Conservation (phyloP, 1,284 basidiomycete species). For the Golubevia pallescens region DNA sequence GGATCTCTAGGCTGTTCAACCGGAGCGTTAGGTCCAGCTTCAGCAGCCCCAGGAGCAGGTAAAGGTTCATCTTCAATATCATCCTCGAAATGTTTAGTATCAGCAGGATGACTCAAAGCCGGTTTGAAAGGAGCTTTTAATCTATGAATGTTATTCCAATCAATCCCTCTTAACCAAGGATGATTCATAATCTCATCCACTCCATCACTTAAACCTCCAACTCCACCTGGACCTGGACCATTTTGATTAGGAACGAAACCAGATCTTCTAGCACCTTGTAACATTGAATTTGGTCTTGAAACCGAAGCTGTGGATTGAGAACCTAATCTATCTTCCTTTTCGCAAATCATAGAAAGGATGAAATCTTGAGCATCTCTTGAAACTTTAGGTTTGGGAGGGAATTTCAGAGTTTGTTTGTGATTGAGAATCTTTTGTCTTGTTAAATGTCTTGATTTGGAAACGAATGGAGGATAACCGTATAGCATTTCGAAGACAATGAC, state of each 20-base stretch:
- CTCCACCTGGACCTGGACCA: conserved; percentile 64
- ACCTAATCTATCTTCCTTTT: conserved; percentile 89
- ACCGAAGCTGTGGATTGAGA: conserved; percentile 74
- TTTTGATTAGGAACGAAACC: conserved; percentile 71
- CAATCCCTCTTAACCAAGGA: conserved; percentile 51
- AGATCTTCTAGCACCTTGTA: conserved; percentile 76
- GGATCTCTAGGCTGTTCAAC: conserved; percentile 83
- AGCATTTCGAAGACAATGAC: conserved; percentile 74
- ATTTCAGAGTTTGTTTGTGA: conserved; percentile 85
- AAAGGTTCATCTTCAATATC: conserved; percentile 87
- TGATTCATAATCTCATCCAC: conserved; percentile 83
- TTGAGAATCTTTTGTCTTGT: conserved; percentile 70
- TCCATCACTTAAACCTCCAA: conserved; percentile 70
- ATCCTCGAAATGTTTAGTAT: conserved; percentile 67
- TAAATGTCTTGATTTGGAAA: conserved; percentile 55
- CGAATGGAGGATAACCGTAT: conserved; percentile 78
- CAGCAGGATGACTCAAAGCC: conserved; percentile 69
- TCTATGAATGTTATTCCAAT: conserved; percentile 32
- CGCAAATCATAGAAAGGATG: conserved; percentile 86
- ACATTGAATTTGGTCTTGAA: conserved; percentile 77
- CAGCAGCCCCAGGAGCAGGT: conserved; percentile 82
- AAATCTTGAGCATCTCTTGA: conserved; percentile 84
- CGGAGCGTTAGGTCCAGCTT: conserved; percentile 65
- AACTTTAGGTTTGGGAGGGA: conserved; percentile 81
- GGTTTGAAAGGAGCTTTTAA: conserved; percentile 82